Base-by-base conservation (phyloP, 495 filamentous ascomycete species). In the Penicillium cosmopolitanum region DNA sequence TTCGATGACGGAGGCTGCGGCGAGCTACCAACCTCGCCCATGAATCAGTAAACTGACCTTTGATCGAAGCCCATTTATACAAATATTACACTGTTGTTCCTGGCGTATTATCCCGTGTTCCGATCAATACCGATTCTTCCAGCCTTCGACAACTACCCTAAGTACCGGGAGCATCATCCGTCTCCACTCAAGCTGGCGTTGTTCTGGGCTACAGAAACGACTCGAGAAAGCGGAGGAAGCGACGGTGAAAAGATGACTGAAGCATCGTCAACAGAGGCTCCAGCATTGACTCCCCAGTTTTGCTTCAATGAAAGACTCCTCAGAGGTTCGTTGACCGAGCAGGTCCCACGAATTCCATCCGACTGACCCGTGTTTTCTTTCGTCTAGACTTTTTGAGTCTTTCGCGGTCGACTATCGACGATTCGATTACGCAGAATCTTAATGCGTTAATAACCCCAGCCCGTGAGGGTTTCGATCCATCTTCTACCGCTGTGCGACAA, bases 381-480 rank as follows among this genome's bases (percentile, higher is more conserved):
- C 60, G 4, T 12, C 28, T 65, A 98, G 95, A 97, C 69, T 98
- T 98, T 74, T 85, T 98, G n/a, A 89, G 90, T 19, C 62, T 96
- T 57, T 97, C 95, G 6, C 85, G 95, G 56, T 81, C 84, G 56
- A 84, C 90, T 23, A 90, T 97, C 62, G 95, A 98, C 70, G 95
- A 98, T 69, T 90, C 89, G 15, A 97, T 98, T 64, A 86, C 86
- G 1, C 94, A 97, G 69, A 92, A 96, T 62, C 82, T 98, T 43
- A 98, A 98, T 76, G 91, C 92, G 2, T 82, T 98, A 23, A 74
- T 92, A 35, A 93, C 89, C 2, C 95, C 95, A 0, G 78, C 90
- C 15, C 78, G 67, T 25, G 70, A 76, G 19, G 84, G 84, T 8
- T 98, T 96, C 70, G 89, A 96, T 62, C 91, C 95, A 15, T 80